Conservation (phyloP, 2,329 filamentous ascomycete genomes). For the Colletotrichum melonis region DNA sequence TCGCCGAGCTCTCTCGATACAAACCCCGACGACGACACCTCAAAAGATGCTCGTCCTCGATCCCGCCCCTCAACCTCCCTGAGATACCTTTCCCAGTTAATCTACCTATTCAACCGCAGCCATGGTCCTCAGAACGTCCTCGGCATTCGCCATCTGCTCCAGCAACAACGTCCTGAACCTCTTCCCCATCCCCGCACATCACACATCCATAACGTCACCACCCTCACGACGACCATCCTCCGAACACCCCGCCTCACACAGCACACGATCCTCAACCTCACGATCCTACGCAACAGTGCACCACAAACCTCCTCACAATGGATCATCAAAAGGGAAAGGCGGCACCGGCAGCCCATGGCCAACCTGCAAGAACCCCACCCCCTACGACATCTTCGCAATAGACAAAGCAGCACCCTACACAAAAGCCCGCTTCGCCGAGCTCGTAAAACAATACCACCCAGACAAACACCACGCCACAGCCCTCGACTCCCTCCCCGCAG, state of each 20-base stretch:
- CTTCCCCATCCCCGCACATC: conserved; percentile 34
- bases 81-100: background rate
- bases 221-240: conserved; percentile 3
- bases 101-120: background rate
- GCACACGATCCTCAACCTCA: background rate
- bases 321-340: background rate
- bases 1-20: background rate
- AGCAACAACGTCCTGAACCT: conserved; percentile 34
- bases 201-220: conserved; percentile 40
- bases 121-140: conserved; percentile 23
- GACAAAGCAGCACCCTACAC: conserved; percentile 72
- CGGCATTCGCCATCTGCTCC: conserved; percentile 27
- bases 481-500: conserved; percentile 45
- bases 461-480: conserved; percentile 66
- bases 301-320: background rate
- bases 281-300: conserved; percentile 22
- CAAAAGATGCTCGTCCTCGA: conserved; percentile 14
- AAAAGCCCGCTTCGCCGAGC: conserved; percentile 86
- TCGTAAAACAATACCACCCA: conserved; percentile 97
- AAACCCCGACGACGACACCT: background rate
- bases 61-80: conserved; percentile 14
- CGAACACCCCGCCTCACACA: background rate
- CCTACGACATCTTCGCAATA: conserved; percentile 86
- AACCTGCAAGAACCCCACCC: conserved; percentile 69
- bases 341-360: conserved; percentile 57